Base-by-base conservation (phyloP, 257 asterid species). In the Salvia hispanica region DNA sequence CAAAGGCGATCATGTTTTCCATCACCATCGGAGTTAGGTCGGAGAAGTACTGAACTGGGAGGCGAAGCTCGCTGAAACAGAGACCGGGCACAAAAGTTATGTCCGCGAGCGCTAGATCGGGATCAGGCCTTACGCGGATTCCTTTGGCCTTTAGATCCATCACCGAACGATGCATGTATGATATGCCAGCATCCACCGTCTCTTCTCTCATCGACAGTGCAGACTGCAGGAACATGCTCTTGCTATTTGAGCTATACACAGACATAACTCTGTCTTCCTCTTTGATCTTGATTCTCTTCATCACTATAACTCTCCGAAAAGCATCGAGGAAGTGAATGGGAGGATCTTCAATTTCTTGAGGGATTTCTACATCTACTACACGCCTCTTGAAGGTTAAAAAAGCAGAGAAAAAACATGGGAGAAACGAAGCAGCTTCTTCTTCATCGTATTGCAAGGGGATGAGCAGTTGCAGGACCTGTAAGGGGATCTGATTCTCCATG, bases 71-170 rank as follows among this genome's bases (percentile, higher is more conserved):
- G 37, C 73, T 52, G 51, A 15, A 46, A 7, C 4, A 33, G 0
- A 3, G 6, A 13, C 1, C 5, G 4, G 67, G 46, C n/a, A 4
- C 12, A 3, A 69, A 69, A 12, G 3, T 16, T 31, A 69, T 34
- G 43, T 36, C 52, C 10, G 2, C 12, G 2, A 58, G 14, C 1
- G 53, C 47, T 0, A 3, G 47, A 0, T 54, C 10, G 0, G 59
- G 53, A 37, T 42, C 58, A 2, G 60, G 53, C n/a, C 10, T 3
- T 3, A 58, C 33, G 1, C n/a, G 10, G 3, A 69, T 13, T 11
- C 74, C 74, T 52, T 58, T 69, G 11, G 60, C 67, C 31, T 34
- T 69, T n/a, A 69, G 67, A n/a, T n/a, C n/a, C n/a, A n/a, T n/a
- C n/a, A n/a, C n/a, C n/a, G n/a, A n/a, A n/a, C n/a, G n/a, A n/a